Percentiles rank a stretch among this genome's conserved stretches.
These are phyloP conservation scores for Globisporangium heterothallicum DNA, from an alignment of 352 stramenopile species.

Conservation along the genomic window DNA sequence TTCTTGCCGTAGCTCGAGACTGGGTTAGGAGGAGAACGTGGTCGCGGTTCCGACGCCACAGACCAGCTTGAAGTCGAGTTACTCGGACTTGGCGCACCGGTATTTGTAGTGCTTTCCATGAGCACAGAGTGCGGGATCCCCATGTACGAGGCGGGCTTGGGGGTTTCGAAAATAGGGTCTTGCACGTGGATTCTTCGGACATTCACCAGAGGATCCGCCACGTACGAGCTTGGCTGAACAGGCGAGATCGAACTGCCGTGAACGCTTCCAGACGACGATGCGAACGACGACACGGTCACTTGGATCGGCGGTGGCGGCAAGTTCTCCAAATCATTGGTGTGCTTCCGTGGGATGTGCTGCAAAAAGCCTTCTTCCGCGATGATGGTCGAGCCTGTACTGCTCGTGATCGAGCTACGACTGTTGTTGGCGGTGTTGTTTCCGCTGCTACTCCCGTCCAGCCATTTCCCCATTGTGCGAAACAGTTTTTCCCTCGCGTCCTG, in stretches of 20 bases:
- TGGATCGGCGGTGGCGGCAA: constrained; percentile 6
- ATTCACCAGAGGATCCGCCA: background rate
- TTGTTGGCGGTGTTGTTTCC: constrained; percentile 1
- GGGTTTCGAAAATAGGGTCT: background rate
- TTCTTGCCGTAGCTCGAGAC: constrained; percentile 29
- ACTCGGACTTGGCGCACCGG: constrained; percentile 5
- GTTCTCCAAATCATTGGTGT: background rate
- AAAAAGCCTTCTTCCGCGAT: constrained; percentile 4
- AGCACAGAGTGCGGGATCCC: constrained; percentile 1
- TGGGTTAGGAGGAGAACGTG: constrained; percentile 1
- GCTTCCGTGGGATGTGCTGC: constrained; percentile 10
- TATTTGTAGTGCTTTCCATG: background rate
- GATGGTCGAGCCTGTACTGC: constrained; percentile 10
- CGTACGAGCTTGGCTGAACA: constrained; percentile 1
- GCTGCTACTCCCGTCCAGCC: constrained; percentile 19
- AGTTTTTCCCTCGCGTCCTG: constrained; percentile 32
- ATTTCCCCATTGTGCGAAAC: constrained; percentile 55
- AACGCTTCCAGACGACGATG: background rate
- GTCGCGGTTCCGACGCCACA: constrained; percentile 1
- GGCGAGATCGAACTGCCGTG: background rate
- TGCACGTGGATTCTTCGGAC: background rate
- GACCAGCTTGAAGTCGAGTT: constrained; percentile 7
- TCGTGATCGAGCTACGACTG: constrained; percentile 9
- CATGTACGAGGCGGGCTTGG: constrained; percentile 1
- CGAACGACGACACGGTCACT: constrained; percentile 3